phyloP scores from a whole-genome alignment of 75 land plant species.

The Pinus tabuliformis region DNA sequence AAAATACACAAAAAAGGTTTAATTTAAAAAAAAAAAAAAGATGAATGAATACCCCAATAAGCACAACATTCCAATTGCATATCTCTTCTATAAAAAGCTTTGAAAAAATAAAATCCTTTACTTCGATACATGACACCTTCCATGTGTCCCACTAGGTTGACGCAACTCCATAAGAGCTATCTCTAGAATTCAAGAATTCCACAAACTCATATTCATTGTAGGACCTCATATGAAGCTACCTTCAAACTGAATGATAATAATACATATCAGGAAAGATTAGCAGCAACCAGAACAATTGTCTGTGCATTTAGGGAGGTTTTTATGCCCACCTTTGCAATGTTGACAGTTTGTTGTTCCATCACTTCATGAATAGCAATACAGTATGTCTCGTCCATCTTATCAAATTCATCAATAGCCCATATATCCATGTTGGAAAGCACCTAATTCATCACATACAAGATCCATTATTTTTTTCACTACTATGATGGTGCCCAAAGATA shows the following conservation, averaged over 20 bases:
- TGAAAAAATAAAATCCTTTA: no score
- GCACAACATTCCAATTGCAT: neutral
- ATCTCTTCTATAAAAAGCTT: neutral
- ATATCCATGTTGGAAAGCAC: constrained; percentile 98
- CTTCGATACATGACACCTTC: no score
- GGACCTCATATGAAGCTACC: neutral
- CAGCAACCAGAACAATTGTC: constrained; percentile 95
- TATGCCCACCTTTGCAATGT: constrained; percentile 99
- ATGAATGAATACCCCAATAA: neutral
- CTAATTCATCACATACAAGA: constrained; percentile 28
- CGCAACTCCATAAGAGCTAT: neutral
- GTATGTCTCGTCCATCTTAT: constrained; percentile 97
- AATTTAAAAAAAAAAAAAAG: neutral
- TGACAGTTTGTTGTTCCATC: constrained; percentile 99
- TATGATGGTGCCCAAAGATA: neutral
- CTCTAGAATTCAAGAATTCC: neutral
- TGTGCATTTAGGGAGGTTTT: constrained; percentile 96
- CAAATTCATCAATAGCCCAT: constrained; percentile 98
- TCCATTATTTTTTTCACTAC: neutral
- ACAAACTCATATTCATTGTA: neutral
- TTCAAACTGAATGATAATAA: neutral
- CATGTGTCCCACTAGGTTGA: no score
- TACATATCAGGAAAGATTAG: constrained; percentile 93
- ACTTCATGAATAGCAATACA: constrained; percentile 97
- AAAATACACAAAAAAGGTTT: neutral